These are phyloP conservation scores for Pestalotiopsis sp. DNA, from an alignment of 2,329 filamentous ascomycete species.

Conservation along the genomic window DNA sequence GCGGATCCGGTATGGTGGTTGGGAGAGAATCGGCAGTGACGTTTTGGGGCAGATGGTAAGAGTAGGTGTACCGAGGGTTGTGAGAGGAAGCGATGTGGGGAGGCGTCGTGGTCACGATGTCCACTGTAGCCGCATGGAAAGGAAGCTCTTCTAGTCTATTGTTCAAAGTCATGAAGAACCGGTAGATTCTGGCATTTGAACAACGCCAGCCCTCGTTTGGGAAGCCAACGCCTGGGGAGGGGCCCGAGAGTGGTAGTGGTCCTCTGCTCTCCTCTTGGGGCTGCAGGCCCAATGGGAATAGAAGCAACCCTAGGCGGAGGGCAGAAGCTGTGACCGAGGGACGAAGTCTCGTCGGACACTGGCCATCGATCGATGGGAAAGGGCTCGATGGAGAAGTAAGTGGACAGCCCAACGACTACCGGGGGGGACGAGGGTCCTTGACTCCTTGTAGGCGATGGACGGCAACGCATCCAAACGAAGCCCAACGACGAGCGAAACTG, in stretches of 20 bases:
- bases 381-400: neutral
- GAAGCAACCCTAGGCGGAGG: neutral
- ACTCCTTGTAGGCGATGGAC: neutral
- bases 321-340: neutral
- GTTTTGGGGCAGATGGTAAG: neutral
- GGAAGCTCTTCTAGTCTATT: constrained; percentile 24
- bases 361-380: constrained; percentile 3
- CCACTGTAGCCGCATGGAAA: constrained; percentile 23
- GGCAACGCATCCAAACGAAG: neutral
- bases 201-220: constrained; percentile 1
- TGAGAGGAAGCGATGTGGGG: constrained; percentile 17
- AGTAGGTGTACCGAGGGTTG: constrained; percentile 13
- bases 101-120: constrained; percentile 15
- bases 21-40: constrained; percentile 18
- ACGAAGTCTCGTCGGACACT: neutral
- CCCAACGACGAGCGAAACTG: neutral
- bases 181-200: constrained; percentile 5
- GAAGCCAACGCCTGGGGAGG: neutral
- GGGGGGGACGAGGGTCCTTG: neutral
- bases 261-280: neutral
- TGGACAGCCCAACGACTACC: neutral
- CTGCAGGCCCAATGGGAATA: neutral
- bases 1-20: constrained; percentile 12
- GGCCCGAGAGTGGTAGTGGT: neutral
- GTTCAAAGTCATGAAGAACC: constrained; percentile 33